Percentiles rank a stretch among this genome's conserved stretches.
phyloP scores from a whole-genome alignment of 2,329 filamentous ascomycete species.

The Alternaria ethzedia region DNA sequence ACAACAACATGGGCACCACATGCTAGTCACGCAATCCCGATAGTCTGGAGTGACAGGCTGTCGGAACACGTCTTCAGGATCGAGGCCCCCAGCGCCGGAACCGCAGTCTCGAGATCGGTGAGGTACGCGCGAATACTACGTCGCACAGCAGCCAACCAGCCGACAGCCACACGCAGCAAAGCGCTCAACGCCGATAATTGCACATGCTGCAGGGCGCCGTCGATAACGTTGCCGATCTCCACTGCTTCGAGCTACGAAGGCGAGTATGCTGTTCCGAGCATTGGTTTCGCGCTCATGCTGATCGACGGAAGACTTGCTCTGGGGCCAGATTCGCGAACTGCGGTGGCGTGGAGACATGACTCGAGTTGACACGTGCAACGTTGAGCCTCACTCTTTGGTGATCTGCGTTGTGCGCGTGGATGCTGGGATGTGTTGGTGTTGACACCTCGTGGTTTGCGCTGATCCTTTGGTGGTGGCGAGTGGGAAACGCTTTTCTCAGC shows the following conservation, averaged over 20 bases:
- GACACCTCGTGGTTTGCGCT: background rate
- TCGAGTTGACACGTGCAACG: background rate
- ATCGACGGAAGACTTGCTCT: background rate
- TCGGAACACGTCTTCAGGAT: constrained; percentile 6
- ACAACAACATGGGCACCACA: background rate
- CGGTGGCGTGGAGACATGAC: background rate
- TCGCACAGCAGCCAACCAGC: constrained; percentile 8
- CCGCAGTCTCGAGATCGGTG: background rate
- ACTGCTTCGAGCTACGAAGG: background rate
- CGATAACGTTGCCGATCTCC: background rate
- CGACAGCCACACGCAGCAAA: background rate
- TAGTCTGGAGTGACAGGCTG: constrained; percentile 22
- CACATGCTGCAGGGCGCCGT: background rate
- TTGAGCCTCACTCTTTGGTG: constrained; percentile 12
- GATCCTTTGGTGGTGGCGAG: background rate
- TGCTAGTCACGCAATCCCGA: constrained; percentile 12
- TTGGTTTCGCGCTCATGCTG: background rate
- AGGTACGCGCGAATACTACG: constrained; percentile 1
- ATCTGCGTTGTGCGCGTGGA: constrained; percentile 1
- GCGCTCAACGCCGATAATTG: background rate
- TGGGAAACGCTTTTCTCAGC: background rate
- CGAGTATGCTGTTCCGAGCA: background rate
- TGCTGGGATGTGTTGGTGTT: background rate
- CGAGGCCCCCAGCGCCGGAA: background rate
- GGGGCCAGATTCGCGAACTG: background rate